Conservation (phyloP, 805 yeast species). For the Yarrowia alimentaria region DNA sequence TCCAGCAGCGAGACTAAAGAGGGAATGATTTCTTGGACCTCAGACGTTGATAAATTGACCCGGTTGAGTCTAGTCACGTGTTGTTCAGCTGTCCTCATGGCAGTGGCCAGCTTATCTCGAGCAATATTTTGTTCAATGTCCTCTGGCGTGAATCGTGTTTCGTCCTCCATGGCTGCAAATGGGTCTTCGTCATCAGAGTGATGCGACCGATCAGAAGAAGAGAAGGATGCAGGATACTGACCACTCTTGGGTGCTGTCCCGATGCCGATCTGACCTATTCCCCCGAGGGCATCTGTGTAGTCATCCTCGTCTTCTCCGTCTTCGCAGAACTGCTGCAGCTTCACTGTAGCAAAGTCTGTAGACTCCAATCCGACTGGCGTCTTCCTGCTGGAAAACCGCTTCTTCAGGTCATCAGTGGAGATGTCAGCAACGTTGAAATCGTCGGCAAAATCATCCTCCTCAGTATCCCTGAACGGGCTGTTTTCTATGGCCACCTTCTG, state of each 20-base stretch:
- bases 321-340: constrained; percentile 13
- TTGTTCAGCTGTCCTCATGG: constrained; percentile 3
- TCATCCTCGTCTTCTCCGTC: constrained; percentile 33
- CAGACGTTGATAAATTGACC: neutral
- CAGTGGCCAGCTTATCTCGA: constrained; percentile 29
- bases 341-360: constrained; percentile 2
- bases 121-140: constrained; percentile 31
- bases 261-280: constrained; percentile 11
- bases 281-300: constrained; percentile 31
- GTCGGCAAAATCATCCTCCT: constrained; percentile 18
- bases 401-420: constrained; percentile 9
- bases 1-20: neutral
- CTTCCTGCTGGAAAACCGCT: constrained; percentile 2
- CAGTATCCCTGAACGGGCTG: constrained; percentile 15
- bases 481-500: constrained; percentile 16
- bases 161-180: constrained; percentile 29
- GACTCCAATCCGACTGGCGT: neutral
- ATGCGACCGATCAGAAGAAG: constrained; percentile 16
- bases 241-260: constrained; percentile 19
- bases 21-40: constrained; percentile 12
- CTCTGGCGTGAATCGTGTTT: constrained; percentile 31
- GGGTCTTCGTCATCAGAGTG: constrained; percentile 30
- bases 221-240: constrained; percentile 8
- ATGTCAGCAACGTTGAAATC: constrained; percentile 15
- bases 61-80: constrained; percentile 14